These are phyloP conservation scores for Chrysoporthe puriensis DNA, from an alignment of 2,329 filamentous ascomycete species.

Conservation along the genomic window DNA sequence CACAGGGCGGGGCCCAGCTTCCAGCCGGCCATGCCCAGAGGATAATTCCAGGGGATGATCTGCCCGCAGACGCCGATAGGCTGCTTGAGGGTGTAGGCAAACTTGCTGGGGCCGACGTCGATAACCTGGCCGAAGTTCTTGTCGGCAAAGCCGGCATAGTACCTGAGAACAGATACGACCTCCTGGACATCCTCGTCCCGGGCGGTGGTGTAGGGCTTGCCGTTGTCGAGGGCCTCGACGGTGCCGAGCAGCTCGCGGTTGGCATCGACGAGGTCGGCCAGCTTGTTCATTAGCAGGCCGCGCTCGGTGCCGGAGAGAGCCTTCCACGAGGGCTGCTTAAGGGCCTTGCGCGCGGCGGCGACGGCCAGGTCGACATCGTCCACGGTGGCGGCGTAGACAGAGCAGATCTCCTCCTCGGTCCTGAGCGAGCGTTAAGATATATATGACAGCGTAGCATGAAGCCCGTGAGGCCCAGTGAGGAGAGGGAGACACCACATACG, in stretches of 20 bases:
- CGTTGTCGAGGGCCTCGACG: slow-evolving; percentile 78
- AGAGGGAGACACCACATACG: slow-evolving; percentile 49
- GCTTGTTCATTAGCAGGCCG: slow-evolving; percentile 68
- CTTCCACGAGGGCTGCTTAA: slow-evolving; percentile 70
- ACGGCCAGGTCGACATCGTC: slow-evolving; percentile 74
- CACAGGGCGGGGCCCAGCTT: slow-evolving; percentile 74
- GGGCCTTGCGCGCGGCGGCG: slow-evolving; percentile 68
- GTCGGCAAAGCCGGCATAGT: slow-evolving; percentile 81
- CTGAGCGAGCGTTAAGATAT: slow-evolving; percentile 33
- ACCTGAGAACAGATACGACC: slow-evolving; percentile 58
- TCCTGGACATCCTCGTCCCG: slow-evolving; percentile 64
- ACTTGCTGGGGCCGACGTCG: slow-evolving; percentile 68
- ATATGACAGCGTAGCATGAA: background rate
- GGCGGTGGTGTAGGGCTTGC: slow-evolving; percentile 72
- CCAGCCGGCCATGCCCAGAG: slow-evolving; percentile 76
- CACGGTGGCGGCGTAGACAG: slow-evolving; percentile 69
- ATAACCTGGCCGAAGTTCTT: slow-evolving; percentile 82
- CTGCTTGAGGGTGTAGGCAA: slow-evolving; percentile 77
- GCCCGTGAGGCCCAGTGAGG: background rate
- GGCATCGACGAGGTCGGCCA: slow-evolving; percentile 70
- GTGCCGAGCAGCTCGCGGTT: slow-evolving; percentile 56
- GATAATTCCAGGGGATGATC: slow-evolving; percentile 85
- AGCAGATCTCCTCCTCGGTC: slow-evolving; percentile 68
- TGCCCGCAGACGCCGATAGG: slow-evolving; percentile 76
- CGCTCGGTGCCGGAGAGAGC: slow-evolving; percentile 69